Evolutionary conservation across 345 rosid species (phyloP), one percentile per base, ranked within the genome.

Genomic region (Ailanthus altissimus): DNA sequence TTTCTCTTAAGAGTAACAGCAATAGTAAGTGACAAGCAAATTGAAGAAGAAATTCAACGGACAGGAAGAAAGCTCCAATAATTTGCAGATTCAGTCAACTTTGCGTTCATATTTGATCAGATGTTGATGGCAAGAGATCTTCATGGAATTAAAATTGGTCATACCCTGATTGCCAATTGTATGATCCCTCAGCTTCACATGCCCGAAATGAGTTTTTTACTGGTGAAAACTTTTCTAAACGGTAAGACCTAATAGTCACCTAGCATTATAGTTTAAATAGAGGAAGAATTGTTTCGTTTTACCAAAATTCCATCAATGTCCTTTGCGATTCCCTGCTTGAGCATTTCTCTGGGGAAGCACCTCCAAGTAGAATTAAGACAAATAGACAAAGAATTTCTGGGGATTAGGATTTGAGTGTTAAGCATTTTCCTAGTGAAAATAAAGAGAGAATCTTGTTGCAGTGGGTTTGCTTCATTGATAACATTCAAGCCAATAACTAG

Each of bases 371-470:
- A 76, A 60, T 8, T 83, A 21, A 66, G 57, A 46, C 50, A 68
- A 67, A 70, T 83, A 45, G 86, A 83, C 63, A 59, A 78, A 11
- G 83, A 77, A 65, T 62, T 70, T 63, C 5, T 77, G 72, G 79
- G 79, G 60, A 25, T 21, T 18, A 73, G 81, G 57, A 73, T 83
- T 64, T 25, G 70, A 32, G 81, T 20, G 45, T 83, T 38, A 57
- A 56, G 26, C 26, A 80, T 54, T 83, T 83, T 45, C 85, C 83
- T 5, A 21, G 58, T 28, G 74, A 65, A 75, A 43, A 67, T 7
- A 10, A 51, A 5, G 77, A 73, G 60, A 81, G 38, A 53, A 49
- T 10, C 23, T 38, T 77, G 83, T 81, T 54, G 51, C 63, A 58
- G 70, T 46, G 79, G 70, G 64, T 59, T 67, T 68, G 76, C 45